Conservation (phyloP, 2,329 filamentous ascomycete genomes). For the Calcarisporium arbuscula region DNA sequence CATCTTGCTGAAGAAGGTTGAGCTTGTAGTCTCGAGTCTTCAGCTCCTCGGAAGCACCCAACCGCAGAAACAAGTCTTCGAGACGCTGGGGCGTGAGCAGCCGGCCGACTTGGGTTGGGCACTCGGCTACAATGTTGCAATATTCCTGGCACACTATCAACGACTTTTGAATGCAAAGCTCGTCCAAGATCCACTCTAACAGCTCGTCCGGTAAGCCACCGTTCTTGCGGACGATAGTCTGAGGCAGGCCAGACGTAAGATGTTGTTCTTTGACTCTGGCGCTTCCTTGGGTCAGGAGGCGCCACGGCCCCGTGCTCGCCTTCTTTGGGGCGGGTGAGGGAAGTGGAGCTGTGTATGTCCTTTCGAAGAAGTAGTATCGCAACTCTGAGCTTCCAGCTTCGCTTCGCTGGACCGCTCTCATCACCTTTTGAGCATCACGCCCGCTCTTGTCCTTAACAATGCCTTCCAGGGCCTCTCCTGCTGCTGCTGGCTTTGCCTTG, state of each 20-base stretch:
- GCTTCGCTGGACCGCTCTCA: conserved; percentile 46
- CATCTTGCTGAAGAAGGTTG: conserved; percentile 13
- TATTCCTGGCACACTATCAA: conserved; percentile 55
- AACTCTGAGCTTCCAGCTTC: conserved; percentile 28
- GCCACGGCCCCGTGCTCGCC: conserved; percentile 36
- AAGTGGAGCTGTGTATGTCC: conserved; percentile 20
- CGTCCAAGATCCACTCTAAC: conserved; percentile 58
- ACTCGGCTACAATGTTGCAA: conserved; percentile 43
- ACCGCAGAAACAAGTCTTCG: conserved; percentile 46
- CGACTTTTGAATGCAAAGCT: conserved; percentile 50
- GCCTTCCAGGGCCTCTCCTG: conserved; percentile 18
- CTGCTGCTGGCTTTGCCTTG: conserved; percentile 13
- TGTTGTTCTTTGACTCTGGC: conserved; percentile 44
- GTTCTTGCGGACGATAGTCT: conserved; percentile 35
- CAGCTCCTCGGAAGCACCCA: conserved; percentile 51
- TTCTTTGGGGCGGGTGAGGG: conserved; percentile 21
- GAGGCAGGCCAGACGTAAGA: conserved; percentile 56
- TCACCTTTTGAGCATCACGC: conserved; percentile 36
- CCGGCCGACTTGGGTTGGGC: conserved; percentile 34
- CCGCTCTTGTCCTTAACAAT: conserved; percentile 31
- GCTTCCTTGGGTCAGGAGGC: conserved; percentile 39
- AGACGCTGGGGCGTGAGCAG: conserved; percentile 40
- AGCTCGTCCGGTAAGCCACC: conserved; percentile 53
- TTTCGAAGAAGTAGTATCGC: conserved; percentile 46
- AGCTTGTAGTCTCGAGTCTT: conserved; percentile 19